A percentile compares a stretch with the other conserved stretches of the same genome.
Conservation (phyloP, 768 basidiomycete genomes). For the Termitomyces sp. region DNA sequence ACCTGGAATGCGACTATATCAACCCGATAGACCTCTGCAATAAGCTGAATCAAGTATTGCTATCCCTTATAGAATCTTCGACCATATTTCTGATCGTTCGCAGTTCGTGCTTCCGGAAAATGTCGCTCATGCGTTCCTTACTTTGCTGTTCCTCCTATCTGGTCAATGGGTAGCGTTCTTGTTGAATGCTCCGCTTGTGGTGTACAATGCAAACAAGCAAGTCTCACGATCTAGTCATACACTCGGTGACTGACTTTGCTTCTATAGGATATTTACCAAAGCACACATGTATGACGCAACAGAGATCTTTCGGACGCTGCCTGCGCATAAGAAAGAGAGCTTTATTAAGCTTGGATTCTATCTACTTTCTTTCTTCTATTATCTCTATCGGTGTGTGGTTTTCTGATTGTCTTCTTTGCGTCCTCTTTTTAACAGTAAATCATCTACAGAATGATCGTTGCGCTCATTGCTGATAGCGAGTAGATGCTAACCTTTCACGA, state of each 20-base stretch:
- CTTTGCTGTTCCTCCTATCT: conserved; percentile 85
- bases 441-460: conserved; percentile 73
- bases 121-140: conserved; percentile 89
- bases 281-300: conserved; percentile 99
- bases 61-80: not conserved
- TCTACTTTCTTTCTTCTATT: conserved; percentile 89
- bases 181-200: conserved; percentile 85
- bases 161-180: conserved; percentile 96
- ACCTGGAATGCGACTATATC: conserved; percentile 99
- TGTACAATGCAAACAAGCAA: conserved; percentile 93
- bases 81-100: not conserved
- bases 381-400: conserved; percentile 75
- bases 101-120: conserved; percentile 99
- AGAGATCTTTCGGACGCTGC: conserved; percentile 95
- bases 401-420: not conserved
- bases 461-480: conserved; percentile 79
- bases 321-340: conserved; percentile 93
- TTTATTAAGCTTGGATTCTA: conserved; percentile 96
- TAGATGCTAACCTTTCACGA: conserved; percentile 24
- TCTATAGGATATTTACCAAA: conserved; percentile 78
- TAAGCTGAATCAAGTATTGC: conserved; percentile 81
- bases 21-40: conserved; percentile 99
- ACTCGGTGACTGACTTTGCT: conserved; percentile 2
- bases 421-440: conserved; percentile 1
- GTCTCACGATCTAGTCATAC: conserved; percentile 26